Evolutionary conservation across 768 basidiomycete species (phyloP), one percentile per base, ranked within the genome.

Genomic region (Mycena vulgaris): DNA sequence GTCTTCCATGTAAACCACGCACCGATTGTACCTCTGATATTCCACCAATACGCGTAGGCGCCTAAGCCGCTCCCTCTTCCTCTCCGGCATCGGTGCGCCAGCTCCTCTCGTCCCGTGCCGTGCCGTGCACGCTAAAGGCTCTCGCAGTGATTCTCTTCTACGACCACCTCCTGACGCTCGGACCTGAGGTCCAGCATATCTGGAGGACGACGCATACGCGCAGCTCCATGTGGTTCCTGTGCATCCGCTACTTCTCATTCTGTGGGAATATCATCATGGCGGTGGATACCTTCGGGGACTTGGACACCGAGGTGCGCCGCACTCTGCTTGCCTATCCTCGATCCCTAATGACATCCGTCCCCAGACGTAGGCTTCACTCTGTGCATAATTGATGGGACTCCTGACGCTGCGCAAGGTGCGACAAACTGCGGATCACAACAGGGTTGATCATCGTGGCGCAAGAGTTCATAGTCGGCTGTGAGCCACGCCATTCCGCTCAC

Each of bases 231-330:
- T 62, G 60, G 60, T 62, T 62, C 33, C 33, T 62, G 19, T 49
- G 21, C 23, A 48, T 62, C 16, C 60, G 60, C 10, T 62, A 62
- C 21, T 49, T 62, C 35, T 62, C 60, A 19, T 49, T 62, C 48
- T 30, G 13, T 14, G 31, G 31, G 23, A 62, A 62, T 19, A 62
- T 62, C 33, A 11, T 62, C 2, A 37, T 62, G 47, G 60, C 48
- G 31, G 33, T 62, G 11, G 60, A 62, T 39, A 62, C 60, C 5
- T 62, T 62, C 35, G 60, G 21, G 13, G 48, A 49, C 27, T 62
- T 62, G 17, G 31, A 21, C 11, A 1, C 25, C 2, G 35, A 49
- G 30, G 60, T 51, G 48, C 9, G 30, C 51, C n/a, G 8, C 1
- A 39, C 16, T 37, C 23, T 37, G 23, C 23, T 17, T 45, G 40